Base-by-base conservation (phyloP, 257 asterid species). In the Perilla frutescens region DNA sequence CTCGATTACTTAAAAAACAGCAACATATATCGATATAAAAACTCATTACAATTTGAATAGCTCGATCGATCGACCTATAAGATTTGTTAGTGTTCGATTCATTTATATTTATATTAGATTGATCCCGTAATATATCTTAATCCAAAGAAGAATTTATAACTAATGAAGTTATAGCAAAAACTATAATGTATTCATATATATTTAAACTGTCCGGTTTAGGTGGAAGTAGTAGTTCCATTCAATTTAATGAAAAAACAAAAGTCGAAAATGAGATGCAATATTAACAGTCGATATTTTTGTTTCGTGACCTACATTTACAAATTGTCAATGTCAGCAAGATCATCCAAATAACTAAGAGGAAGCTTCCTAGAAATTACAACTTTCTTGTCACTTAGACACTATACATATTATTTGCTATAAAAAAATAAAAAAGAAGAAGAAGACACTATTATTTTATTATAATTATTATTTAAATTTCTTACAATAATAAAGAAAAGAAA, bases 351-450 rank as follows among this genome's bases (percentile, higher is more conserved):
- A 11, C 62, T 8, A 5, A 77, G 54, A 55, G 63, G 81, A 77
- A 77, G 50, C 73, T 77, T 77, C 81, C 37, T 63, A 13, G 81
- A 77, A 77, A 64, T 49, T 76, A 14, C 74, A 14, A 54, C 13
- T 15, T 31, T 54, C 68, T 76, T 76, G 80, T 60, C 80, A 76
- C 55, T 76, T 61, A 9, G 49, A 69, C 15, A 50, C 29, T 20
- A 20, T 20, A 20, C 26, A 20, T 45, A 69, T 51, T 76, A 40
- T 53, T 59, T 53, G 65, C 70, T 51, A 47, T 20, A 20, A 20
- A 20, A 20, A 20, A 20, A 20, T 20, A 20, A 20, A 20, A 20
- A 20, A 20, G 26, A 20, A 20, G 26, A 20, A 20, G 26, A 20
- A 20, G 26, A 20, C 26, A 20, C 26, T 20, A 20, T 20, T 20